Evolutionary conservation across 1,139 yeast genomes (phyloP), one percentile per base, ranked within the genome.

Genomic region (Magnusiomyces fungicola): DNA sequence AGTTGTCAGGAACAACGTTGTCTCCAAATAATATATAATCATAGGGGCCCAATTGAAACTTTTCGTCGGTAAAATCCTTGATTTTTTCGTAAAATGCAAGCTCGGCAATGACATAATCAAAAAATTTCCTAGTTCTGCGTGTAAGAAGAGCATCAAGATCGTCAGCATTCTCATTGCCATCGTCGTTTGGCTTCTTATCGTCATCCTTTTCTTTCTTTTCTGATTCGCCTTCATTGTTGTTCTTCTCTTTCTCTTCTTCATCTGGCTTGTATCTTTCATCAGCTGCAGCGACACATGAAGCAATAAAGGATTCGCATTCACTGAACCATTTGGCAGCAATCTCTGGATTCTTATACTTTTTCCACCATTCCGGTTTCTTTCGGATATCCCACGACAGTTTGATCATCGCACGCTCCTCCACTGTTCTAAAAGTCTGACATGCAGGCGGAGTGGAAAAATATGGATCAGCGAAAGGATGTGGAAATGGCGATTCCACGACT

Each of bases 361-460:
- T 19, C 49, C 61, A 57, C 75, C 75, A 71, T 21, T 66, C 56
- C 1, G 67, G 66, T 50, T 69, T 71, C 9, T 50, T 50, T 27
- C 71, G 57, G 37, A 69, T 65, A 9, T 54, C 46, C 45, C 55
- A 51, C n/a, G 67, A 61, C 19, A 69, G 53, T 1, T 59, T 58
- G 23, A 59, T 54, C 5, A 69, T 62, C 16, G 58, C 49, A 62
- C 63, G 61, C 54, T 69, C 72, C 38, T 65, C 52, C 3, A 53
- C 6, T 4, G 36, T 41, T 3, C 16, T 12, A 10, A 19, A 38
- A 19, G 5, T 32, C 12, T 32, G 41, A 12, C 9, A 19, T 22
- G 27, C 23, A 16, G 24, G 41, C 7, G 16, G 16, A n/a, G n/a
- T n/a, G 25, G 10, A 21, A 7, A n/a, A 19, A 24, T 27, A 38